A percentile compares a stretch with the other conserved stretches of the same genome.
Evolutionary conservation across 2,329 filamentous ascomycete species (phyloP).

Genomic region (Lachnellula cervina): DNA sequence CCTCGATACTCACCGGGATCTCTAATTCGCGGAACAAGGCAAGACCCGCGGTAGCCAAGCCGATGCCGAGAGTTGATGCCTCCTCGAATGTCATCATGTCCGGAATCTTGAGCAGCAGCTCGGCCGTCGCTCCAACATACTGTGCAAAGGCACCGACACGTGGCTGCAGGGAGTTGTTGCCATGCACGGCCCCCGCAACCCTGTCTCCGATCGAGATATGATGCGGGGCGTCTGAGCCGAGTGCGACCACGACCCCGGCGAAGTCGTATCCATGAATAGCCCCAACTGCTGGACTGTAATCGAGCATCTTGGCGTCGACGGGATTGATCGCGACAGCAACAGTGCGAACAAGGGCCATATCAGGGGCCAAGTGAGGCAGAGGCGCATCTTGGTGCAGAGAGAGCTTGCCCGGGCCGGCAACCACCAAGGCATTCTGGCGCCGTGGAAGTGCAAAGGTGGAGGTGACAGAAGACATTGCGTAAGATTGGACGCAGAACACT

Average conservation of each 20-base stretch:
- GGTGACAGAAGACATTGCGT: conserved; percentile 5
- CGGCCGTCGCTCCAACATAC: conserved; percentile 32
- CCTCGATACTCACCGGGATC: conserved; percentile 15
- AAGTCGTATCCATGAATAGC: conserved; percentile 34
- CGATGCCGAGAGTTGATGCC: conserved; percentile 21
- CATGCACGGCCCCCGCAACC: conserved; percentile 9
- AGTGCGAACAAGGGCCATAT: conserved; percentile 13
- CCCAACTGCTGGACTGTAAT: conserved; percentile 25
- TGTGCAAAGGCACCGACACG: conserved; percentile 40
- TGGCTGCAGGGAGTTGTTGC: conserved; percentile 5
- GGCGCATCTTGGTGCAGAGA: conserved; percentile 12
- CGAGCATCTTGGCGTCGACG: conserved; percentile 33
- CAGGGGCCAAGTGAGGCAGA: conserved; percentile 7
- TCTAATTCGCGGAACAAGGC: conserved; percentile 17
- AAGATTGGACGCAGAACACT: conserved; percentile 2
- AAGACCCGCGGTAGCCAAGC: conserved; percentile 14
- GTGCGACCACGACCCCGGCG: conserved; percentile 30
- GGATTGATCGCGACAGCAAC: conserved; percentile 35
- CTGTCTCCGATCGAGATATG: conserved; percentile 21
- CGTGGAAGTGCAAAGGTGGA: conserved; percentile 1
- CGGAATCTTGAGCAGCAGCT: conserved; percentile 37
- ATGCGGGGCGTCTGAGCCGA: conserved; percentile 15
- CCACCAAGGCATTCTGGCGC: conserved; percentile 4
- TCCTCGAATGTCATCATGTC: conserved; percentile 22
- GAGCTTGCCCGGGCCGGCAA: conserved; percentile 1